phyloP scores from a whole-genome alignment of 148 eudicot genomes.

The Rhododendron ovatum region DNA sequence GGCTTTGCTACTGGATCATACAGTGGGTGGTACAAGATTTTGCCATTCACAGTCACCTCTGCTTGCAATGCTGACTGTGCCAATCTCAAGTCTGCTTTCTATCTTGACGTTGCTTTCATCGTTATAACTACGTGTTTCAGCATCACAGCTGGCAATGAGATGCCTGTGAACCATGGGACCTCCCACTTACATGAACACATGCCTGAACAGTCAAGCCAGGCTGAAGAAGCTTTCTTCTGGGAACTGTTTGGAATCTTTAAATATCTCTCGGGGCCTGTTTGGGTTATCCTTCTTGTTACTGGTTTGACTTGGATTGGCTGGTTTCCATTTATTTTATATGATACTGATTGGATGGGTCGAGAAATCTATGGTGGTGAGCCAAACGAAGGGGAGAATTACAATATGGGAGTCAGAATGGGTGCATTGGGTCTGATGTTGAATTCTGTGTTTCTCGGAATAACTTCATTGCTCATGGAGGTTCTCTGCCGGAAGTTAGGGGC shows the following conservation, averaged over 20 bases:
- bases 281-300: constrained; percentile 81
- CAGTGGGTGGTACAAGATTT: constrained; percentile 65
- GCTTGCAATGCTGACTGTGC: constrained; percentile 80
- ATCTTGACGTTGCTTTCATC: constrained; percentile 58
- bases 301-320: constrained; percentile 94
- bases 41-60: constrained; percentile 73
- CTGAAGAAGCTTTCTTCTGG: constrained; percentile 91
- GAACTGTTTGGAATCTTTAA: constrained; percentile 84
- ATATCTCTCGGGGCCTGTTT: constrained; percentile 67
- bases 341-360: constrained; percentile 99
- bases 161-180: constrained; percentile 38
- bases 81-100: constrained; percentile 89
- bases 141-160: constrained; percentile 65
- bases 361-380: constrained; percentile 93
- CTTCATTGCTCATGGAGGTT: constrained; percentile 89
- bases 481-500: constrained; percentile 83
- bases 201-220: constrained; percentile 34
- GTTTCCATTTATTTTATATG: constrained; percentile 95
- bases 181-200: constrained; percentile 23
- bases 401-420: constrained; percentile 87
- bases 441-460: constrained; percentile 75
- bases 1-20: constrained; percentile 96
- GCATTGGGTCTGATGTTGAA: constrained; percentile 91
- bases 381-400: constrained; percentile 63
- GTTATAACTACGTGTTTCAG: constrained; percentile 65